phyloP scores from a whole-genome alignment of 768 basidiomycete genomes.

The Baorangia bicolor region DNA sequence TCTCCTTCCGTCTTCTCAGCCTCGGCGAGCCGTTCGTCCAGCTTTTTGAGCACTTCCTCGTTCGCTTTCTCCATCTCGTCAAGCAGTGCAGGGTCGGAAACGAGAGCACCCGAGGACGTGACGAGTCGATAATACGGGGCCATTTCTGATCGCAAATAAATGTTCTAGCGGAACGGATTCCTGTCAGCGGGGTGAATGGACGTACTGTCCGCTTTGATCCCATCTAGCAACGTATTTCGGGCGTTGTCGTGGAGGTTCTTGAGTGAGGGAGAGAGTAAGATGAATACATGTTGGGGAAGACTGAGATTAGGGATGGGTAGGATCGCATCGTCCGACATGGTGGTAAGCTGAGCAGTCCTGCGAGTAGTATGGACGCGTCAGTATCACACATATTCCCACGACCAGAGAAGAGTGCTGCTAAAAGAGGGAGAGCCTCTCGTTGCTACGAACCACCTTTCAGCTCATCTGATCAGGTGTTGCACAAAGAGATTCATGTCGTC shows the following conservation, averaged over 20 bases:
- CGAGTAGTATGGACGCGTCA: slow-evolving; percentile 19
- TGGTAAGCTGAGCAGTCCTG: neutral
- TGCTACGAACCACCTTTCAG: too few relatives aligned
- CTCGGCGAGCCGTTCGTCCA: slow-evolving; percentile 79
- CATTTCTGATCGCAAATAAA: slow-evolving; percentile 61
- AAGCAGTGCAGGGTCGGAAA: slow-evolving; percentile 38
- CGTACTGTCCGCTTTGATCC: slow-evolving; percentile 79
- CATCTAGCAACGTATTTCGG: slow-evolving; percentile 60
- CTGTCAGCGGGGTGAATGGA: slow-evolving; percentile 11
- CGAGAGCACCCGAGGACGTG: slow-evolving; percentile 46
- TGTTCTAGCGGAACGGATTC: slow-evolving; percentile 1
- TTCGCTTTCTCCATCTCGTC: slow-evolving; percentile 52
- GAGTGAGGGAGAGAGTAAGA: slow-evolving; percentile 62
- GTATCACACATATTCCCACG: slow-evolving; percentile 14
- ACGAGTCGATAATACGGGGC: slow-evolving; percentile 73
- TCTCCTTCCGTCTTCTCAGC: slow-evolving; percentile 92
- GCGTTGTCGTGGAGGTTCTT: slow-evolving; percentile 67
- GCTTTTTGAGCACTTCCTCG: slow-evolving; percentile 61
- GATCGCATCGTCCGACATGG: slow-evolving; percentile 82
- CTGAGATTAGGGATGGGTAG: slow-evolving; percentile 85
- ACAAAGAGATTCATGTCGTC: too few relatives aligned
- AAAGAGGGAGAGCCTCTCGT: too few relatives aligned
- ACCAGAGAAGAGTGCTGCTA: too few relatives aligned
- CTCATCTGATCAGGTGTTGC: too few relatives aligned
- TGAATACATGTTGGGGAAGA: slow-evolving; percentile 78